Evolutionary conservation across 176 grass and related monocot species (phyloP).

Genomic region (Elaeis guineensis): DNA sequence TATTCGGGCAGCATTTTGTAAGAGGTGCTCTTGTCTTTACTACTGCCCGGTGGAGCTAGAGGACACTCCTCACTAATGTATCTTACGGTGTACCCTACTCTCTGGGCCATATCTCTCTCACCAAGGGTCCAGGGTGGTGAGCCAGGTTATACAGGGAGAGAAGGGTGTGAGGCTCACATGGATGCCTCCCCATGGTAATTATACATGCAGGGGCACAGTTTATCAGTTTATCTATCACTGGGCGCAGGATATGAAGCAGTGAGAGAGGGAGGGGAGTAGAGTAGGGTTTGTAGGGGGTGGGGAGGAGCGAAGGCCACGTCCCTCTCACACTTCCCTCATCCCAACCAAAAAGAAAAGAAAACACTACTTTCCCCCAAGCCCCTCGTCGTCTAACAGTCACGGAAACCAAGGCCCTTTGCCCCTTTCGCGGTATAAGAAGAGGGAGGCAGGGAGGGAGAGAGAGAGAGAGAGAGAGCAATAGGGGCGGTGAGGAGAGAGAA

Average conservation of each 20-base stretch:
- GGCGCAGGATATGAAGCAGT: conserved; percentile 2
- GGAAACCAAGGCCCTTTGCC: conserved; percentile 46
- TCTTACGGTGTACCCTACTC: too few relatives aligned
- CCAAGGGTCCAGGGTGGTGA: conserved; percentile 16
- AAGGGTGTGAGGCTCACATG: conserved; percentile 12
- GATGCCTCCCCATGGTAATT: neutral
- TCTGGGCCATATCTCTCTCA: too few relatives aligned
- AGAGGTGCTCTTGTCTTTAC: conserved; percentile 84
- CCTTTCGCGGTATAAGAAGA: conserved; percentile 7
- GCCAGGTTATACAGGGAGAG: conserved; percentile 1
- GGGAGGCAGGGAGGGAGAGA: neutral
- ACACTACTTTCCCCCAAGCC: conserved; percentile 25
- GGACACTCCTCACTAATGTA: too few relatives aligned
- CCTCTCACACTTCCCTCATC: conserved; percentile 30
- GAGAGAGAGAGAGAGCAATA: conserved; percentile 11
- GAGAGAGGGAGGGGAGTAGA: conserved; percentile 26
- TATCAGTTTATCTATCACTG: conserved; percentile 2
- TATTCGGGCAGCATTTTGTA: conserved; percentile 55
- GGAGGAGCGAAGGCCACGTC: conserved; percentile 23
- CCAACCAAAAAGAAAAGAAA: conserved; percentile 30
- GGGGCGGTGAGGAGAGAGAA: conserved; percentile 65
- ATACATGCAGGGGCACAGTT: conserved; percentile 1
- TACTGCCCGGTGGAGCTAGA: conserved; percentile 18
- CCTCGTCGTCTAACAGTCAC: conserved; percentile 57
- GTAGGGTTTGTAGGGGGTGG: conserved; percentile 33